Evolutionary conservation across 1,284 basidiomycete species (phyloP), one percentile per base, ranked within the genome.

Genomic region (Sutorius eximius): DNA sequence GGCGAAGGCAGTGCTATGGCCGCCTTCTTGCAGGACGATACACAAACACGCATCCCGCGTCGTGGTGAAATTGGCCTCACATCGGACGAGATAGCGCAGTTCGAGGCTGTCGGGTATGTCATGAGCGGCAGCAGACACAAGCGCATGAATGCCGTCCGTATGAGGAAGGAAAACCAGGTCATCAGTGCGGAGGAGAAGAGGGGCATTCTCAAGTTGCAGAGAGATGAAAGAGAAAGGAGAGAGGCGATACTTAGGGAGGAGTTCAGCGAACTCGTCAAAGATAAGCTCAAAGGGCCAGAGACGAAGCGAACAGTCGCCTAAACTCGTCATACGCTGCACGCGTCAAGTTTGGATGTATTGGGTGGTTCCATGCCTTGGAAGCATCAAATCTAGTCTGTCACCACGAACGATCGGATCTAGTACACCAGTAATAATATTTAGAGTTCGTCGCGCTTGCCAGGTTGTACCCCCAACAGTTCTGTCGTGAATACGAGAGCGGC

Each of bases 141-240:
- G 59, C 82, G 91, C 68, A 98, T 98, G 95, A 98, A 96, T 64
- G 97, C 95, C 0, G 96, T 99, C 37, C 89, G 97, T 58, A 91
- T 98, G 84, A 80, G 96, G 65, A 97, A 98, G 80, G 96, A 99
- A 79, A 97, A 98, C 75, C 96, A 99, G 76, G 95, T 99, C 57
- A 96, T 98, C 70, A 93, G 89, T 63, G 95, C 95, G 1, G 96
- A 98, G 75, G 96, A 99, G 79, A 97, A 98, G 78, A 78, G 95
- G 42, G 91, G 92, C 24, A 93, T 98, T 55, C 71, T 98, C 65
- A 95, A 95, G 74, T 69, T 96, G 73, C 93, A 97, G 75, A 90
- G 82, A 68, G 95, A 98, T 74, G 95, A 98, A 75, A 85, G 90
- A 72, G 85, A 89, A 67, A 85, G 94, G 73, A 85, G 93, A 71